Conservation (phyloP, 2,329 filamentous ascomycete species). For the Diplodia scrobiculata region DNA sequence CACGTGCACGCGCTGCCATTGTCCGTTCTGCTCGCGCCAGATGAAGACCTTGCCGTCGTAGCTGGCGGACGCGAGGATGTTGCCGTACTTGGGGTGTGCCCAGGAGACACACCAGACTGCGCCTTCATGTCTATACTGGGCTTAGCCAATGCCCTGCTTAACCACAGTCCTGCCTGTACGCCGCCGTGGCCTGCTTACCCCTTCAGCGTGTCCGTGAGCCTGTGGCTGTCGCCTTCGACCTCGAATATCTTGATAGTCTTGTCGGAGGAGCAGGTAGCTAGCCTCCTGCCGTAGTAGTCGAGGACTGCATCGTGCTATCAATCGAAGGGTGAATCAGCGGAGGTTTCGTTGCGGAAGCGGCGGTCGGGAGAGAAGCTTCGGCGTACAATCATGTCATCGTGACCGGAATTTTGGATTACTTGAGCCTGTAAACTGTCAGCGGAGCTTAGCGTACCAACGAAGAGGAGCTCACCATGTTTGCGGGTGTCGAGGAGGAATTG, state of each 20-base stretch:
- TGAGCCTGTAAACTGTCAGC: slow-evolving; percentile 59
- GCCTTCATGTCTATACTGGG: slow-evolving; percentile 76
- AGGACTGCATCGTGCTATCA: slow-evolving; percentile 88
- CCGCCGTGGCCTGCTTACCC: slow-evolving; percentile 61
- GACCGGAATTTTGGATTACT: slow-evolving; percentile 80
- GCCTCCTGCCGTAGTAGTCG: slow-evolving; percentile 94
- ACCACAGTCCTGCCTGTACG: neutral
- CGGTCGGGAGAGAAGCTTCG: slow-evolving; percentile 29
- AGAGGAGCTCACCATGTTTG: slow-evolving; percentile 30
- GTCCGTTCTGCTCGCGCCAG: slow-evolving; percentile 78
- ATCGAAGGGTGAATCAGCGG: slow-evolving; percentile 12
- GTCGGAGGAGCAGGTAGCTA: slow-evolving; percentile 96
- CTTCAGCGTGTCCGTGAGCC: slow-evolving; percentile 88
- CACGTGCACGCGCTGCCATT: slow-evolving; percentile 80
- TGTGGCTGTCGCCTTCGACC: slow-evolving; percentile 88
- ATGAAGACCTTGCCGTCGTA: slow-evolving; percentile 99
- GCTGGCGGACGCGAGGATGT: slow-evolving; percentile 90
- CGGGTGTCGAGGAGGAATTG: slow-evolving; percentile 12
- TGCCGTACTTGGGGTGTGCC: slow-evolving; percentile 98
- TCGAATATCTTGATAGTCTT: slow-evolving; percentile 99
- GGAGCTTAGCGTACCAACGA: neutral
- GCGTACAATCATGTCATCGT: slow-evolving; percentile 99
- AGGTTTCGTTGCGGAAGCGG: slow-evolving; percentile 26
- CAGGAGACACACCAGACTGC: slow-evolving; percentile 97
- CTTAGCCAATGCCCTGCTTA: slow-evolving; percentile 4